Conservation (phyloP, 163 green algal species). For the Scenedesmus sp. region DNA sequence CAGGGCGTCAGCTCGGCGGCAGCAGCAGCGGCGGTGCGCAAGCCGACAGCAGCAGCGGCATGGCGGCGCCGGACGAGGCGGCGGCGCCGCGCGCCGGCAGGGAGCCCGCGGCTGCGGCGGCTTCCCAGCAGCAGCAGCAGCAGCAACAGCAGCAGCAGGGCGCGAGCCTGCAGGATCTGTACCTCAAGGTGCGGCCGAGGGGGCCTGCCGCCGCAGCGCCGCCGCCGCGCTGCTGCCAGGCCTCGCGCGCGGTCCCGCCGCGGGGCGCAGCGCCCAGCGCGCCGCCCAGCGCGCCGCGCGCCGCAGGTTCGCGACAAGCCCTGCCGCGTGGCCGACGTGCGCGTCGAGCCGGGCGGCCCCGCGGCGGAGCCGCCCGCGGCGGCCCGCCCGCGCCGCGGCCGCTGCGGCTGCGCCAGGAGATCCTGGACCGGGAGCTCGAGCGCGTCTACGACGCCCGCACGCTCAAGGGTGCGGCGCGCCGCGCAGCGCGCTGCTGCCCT, state of each 20-base stretch:
- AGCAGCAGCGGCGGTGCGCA: too few species aligned
- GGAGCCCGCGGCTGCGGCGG: too few species aligned
- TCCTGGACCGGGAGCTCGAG: constrained; percentile 36
- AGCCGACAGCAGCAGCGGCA: too few species aligned
- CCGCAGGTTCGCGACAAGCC: constrained; percentile 33
- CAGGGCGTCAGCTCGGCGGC: too few species aligned
- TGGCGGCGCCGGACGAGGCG: too few species aligned
- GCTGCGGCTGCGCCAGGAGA: constrained; percentile 29
- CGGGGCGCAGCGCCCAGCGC: not conserved
- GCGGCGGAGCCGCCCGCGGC: not conserved
- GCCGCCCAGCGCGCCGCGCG: not conserved
- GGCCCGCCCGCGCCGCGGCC: not conserved
- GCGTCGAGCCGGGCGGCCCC: not conserved
- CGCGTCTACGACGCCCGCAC: constrained; percentile 29
- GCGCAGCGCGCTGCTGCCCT: too few species aligned
- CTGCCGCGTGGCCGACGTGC: constrained; percentile 19
- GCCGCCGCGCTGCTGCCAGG: not conserved
- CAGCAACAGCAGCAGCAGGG: too few species aligned
- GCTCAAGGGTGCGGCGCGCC: not conserved
- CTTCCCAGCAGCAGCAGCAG: too few species aligned
- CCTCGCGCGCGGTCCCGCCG: not conserved
- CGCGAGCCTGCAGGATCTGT: constrained; percentile 17
- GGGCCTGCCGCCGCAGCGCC: not conserved
- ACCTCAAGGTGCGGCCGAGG: not conserved
- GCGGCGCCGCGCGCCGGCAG: too few species aligned